Percentiles rank a stretch among this genome's conserved stretches.
Conservation (phyloP, 2,329 filamentous ascomycete species). For the Sclerotinia sclerotiorum region DNA sequence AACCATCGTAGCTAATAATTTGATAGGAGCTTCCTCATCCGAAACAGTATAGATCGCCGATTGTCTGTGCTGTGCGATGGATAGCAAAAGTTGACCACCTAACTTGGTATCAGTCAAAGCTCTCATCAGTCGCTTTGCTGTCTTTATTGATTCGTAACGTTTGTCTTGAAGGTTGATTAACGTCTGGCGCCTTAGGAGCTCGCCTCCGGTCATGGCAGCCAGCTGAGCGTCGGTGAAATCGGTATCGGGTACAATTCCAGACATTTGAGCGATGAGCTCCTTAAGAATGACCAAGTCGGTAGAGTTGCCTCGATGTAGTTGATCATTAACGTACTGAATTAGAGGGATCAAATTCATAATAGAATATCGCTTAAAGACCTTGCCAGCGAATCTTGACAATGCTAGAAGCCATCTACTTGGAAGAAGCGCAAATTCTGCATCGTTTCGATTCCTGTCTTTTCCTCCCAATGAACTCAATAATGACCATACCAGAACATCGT, state of each 20-base stretch:
- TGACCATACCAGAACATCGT: conserved; percentile 92
- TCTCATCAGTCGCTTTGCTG: conserved; percentile 76
- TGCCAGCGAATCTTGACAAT: conserved; percentile 84
- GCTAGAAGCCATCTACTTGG: conserved; percentile 92
- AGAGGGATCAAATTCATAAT: conserved; percentile 82
- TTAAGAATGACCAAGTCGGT: conserved; percentile 90
- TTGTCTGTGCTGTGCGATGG: conserved; percentile 86
- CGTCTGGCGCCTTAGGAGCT: conserved; percentile 75
- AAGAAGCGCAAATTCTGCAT: conserved; percentile 63
- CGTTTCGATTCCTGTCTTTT: conserved; percentile 62
- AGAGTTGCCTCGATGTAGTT: conserved; percentile 78
- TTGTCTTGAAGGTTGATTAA: conserved; percentile 78
- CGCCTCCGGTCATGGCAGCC: conserved; percentile 83
- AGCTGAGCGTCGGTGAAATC: conserved; percentile 89
- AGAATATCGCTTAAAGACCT: conserved; percentile 82
- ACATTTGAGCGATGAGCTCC: conserved; percentile 89
- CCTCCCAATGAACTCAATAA: conserved; percentile 73
- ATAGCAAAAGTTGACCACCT: conserved; percentile 79
- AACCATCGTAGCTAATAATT: conserved; percentile 81
- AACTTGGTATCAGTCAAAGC: conserved; percentile 76
- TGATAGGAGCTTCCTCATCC: conserved; percentile 76
- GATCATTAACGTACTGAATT: conserved; percentile 83
- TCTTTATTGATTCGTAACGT: conserved; percentile 71
- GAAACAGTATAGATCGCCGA: conserved; percentile 77
- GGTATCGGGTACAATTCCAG: conserved; percentile 81